These are phyloP conservation scores for Corymbia citriodora DNA, from an alignment of 441 rosid species.

Conservation along the genomic window DNA sequence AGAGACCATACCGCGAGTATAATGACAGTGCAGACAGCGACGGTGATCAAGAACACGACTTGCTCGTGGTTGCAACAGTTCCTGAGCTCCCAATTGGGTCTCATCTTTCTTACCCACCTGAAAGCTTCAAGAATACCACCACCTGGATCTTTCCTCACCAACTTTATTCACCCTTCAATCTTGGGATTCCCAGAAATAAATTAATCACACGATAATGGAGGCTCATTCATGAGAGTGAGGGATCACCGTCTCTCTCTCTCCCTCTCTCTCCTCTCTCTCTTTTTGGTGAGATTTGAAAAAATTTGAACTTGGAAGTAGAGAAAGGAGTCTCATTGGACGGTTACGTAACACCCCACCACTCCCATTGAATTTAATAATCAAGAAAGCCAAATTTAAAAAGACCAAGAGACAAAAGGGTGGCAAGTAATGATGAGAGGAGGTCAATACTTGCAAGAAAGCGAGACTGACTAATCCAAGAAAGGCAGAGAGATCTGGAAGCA, in stretches of 20 bases:
- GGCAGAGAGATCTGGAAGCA: neutral
- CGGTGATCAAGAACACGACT: slow-evolving; percentile 27
- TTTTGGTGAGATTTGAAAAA: neutral
- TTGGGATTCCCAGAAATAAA: neutral
- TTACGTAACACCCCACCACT: neutral
- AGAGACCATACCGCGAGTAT: slow-evolving; percentile 28
- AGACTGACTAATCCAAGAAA: neutral
- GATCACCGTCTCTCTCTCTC: neutral
- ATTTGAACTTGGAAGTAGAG: neutral
- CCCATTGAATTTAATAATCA: neutral
- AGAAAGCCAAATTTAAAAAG: neutral
- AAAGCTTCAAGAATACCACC: neutral
- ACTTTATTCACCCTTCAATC: neutral
- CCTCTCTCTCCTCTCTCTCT: neutral
- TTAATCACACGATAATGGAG: neutral
- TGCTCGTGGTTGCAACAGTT: slow-evolving; percentile 38
- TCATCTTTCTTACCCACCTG: neutral
- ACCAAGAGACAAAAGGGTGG: neutral
- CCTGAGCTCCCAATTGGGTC: slow-evolving; percentile 35
- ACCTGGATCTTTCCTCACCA: neutral
- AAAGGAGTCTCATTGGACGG: neutral
- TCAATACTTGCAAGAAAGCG: neutral
- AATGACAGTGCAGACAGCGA: slow-evolving; percentile 34
- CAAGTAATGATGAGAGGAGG: neutral
- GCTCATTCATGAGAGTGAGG: neutral